Percentiles rank a stretch among this genome's conserved stretches.
Conservation (phyloP, 192 early-diverging fungal genomes). For the Coemansia sp. region DNA sequence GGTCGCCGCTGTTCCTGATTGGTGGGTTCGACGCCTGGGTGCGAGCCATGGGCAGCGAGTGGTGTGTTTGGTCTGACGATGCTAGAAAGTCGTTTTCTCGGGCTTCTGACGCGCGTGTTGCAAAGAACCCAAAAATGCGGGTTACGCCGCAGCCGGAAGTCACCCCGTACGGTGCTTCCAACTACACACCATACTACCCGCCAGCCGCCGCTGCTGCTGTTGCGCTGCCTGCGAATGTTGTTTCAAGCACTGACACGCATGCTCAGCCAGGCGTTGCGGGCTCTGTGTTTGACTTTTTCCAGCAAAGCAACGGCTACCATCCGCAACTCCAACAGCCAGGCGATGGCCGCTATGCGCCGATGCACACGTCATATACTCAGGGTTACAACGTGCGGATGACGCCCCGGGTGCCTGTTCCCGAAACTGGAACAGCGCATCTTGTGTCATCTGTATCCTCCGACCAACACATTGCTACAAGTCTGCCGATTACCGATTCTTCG, state of each 20-base stretch:
- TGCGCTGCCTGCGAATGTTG: not conserved
- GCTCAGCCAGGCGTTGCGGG: constrained; percentile 11
- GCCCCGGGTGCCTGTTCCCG: constrained; percentile 3
- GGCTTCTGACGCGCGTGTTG: not conserved
- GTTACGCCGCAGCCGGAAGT: not conserved
- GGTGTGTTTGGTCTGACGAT: constrained; percentile 37
- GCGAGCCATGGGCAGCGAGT: constrained; percentile 43
- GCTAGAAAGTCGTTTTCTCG: constrained; percentile 9
- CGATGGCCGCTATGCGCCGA: constrained; percentile 15
- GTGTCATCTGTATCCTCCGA: not conserved
- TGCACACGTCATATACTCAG: constrained; percentile 25
- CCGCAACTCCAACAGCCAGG: constrained; percentile 19
- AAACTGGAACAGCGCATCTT: constrained; percentile 6
- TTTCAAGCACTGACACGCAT: not conserved
- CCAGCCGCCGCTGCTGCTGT: not conserved
- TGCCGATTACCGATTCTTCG: not conserved
- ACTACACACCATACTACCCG: constrained; percentile 20
- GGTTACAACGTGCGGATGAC: constrained; percentile 19
- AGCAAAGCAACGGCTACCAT: constrained; percentile 19
- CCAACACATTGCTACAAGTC: not conserved
- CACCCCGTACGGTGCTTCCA: not conserved
- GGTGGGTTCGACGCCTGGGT: constrained; percentile 86
- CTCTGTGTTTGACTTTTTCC: constrained; percentile 48
- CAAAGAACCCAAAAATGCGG: constrained; percentile 8
- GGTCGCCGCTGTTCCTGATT: constrained; percentile 66